Conservation (phyloP, 2,329 filamentous ascomycete species). For the Penicillium vulpinum region DNA sequence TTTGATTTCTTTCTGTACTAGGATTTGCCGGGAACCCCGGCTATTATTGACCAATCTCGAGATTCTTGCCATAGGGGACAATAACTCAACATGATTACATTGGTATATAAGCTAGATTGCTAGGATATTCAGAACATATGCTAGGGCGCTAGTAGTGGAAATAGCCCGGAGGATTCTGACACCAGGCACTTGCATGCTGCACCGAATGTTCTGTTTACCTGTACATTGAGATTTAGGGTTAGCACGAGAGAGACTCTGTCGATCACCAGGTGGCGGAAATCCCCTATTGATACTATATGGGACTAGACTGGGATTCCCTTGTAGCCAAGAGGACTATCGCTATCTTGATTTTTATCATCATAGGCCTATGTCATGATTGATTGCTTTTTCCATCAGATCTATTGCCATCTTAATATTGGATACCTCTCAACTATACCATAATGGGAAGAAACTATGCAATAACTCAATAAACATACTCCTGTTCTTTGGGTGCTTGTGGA, state of each 20-base stretch:
- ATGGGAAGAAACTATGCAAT: not conserved
- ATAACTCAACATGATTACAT: not conserved
- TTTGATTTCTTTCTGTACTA: not conserved
- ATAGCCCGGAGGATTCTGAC: not conserved
- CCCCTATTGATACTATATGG: not conserved
- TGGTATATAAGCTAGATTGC: not conserved
- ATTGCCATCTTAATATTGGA: not conserved
- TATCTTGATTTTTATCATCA: not conserved
- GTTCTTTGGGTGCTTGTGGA: not conserved
- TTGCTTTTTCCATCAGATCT: not conserved
- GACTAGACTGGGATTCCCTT: not conserved
- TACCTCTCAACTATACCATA: not conserved
- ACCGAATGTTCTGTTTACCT: not conserved
- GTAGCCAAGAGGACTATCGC: not conserved
- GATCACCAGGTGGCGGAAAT: slow-evolving; percentile 1
- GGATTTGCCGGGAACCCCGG: not conserved
- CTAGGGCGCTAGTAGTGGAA: not conserved
- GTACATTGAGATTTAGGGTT: not conserved
- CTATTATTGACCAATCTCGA: not conserved
- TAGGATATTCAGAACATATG: not conserved
- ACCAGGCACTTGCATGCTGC: not conserved
- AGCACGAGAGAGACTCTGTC: not conserved
- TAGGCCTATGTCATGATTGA: not conserved
- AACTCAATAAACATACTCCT: not conserved
- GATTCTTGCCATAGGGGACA: not conserved